Evolutionary conservation across 225 moss, liverwort and hornwort genomes (phyloP).

Genomic region (Polytrichum formosum): DNA sequence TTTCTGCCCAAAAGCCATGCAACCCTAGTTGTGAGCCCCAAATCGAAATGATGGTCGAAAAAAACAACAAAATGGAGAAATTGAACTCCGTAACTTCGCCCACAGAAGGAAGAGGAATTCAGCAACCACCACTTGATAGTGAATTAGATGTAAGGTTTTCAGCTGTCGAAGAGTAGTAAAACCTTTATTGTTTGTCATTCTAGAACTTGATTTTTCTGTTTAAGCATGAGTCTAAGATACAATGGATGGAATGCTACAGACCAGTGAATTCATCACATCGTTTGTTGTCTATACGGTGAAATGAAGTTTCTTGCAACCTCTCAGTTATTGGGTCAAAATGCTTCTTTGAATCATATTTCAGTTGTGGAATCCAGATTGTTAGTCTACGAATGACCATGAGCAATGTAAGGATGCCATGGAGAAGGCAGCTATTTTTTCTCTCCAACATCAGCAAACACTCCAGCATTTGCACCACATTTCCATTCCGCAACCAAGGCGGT

Average conservation of each 20-base stretch:
- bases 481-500: not conserved
- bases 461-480: conserved; percentile 40
- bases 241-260: no score
- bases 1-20: no score
- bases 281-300: no score
- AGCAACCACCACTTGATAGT: conserved; percentile 19
- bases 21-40: no score
- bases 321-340: no score
- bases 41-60: not conserved
- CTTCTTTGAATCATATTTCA: no score
- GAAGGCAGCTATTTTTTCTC: conserved; percentile 48
- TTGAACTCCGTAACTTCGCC: conserved; percentile 7
- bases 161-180: no score
- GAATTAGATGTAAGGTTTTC: conserved; percentile 17
- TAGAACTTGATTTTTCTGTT: no score
- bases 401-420: conserved; percentile 13
- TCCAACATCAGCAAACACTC: conserved; percentile 57
- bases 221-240: no score
- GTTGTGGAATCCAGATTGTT: conserved; percentile 24
- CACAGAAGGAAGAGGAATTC: conserved; percentile 1
- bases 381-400: conserved; percentile 34
- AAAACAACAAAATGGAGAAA: conserved; percentile 16
- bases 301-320: no score
- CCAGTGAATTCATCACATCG: no score
- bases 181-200: no score